These are phyloP conservation scores for Linnemannia schmuckeri DNA, from an alignment of 192 early-diverging fungal species.

Conservation along the genomic window DNA sequence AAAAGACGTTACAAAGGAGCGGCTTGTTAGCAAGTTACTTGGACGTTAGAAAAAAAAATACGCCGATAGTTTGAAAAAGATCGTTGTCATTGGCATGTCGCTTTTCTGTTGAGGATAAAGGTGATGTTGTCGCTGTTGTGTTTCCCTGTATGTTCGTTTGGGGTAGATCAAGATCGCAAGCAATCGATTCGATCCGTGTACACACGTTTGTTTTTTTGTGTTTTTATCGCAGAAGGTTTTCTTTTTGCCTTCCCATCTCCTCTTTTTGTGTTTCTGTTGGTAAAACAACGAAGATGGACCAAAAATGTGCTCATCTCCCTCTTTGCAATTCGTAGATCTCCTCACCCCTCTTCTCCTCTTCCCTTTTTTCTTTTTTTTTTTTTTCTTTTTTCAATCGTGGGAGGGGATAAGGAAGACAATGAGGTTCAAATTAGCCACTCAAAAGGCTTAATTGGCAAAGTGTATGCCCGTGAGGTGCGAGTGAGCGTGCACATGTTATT, in stretches of 20 bases:
- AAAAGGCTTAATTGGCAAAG: background rate
- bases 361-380: background rate
- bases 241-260: background rate
- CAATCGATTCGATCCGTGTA: background rate
- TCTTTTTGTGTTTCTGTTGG: background rate
- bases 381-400: background rate
- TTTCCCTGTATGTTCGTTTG: background rate
- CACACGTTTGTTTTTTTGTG: background rate
- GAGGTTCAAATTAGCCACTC: background rate
- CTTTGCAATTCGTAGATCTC: background rate
- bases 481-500: background rate
- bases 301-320: background rate
- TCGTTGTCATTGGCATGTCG: background rate
- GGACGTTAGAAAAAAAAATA: background rate
- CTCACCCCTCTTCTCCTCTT: background rate
- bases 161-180: background rate
- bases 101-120: no score
- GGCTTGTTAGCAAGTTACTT: background rate
- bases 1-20: background rate
- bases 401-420: background rate
- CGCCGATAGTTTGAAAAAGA: background rate
- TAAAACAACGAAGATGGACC: background rate
- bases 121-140: background rate
- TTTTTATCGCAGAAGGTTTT: background rate
- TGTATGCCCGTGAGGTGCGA: no score